phyloP scores from a whole-genome alignment of 106 monocot genomes.

The Gastrodia elata region DNA sequence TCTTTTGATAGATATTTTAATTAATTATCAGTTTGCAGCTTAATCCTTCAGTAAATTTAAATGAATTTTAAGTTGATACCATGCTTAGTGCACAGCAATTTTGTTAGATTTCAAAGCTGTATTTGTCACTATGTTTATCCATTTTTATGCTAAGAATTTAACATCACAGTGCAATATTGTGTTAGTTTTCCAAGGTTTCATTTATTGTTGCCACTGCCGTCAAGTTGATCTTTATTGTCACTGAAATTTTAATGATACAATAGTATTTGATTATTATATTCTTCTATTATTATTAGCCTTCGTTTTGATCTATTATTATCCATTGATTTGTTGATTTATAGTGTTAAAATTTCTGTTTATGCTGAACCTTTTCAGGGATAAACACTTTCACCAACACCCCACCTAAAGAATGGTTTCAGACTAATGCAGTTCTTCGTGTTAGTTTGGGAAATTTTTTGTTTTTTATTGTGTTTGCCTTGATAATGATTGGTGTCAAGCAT shows the following conservation, averaged over 20 bases:
- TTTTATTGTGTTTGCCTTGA: slow-evolving; percentile 59
- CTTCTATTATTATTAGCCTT: neutral
- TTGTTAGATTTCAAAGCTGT: neutral
- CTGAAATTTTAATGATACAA: neutral
- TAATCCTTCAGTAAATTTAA: neutral
- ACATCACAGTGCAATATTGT: neutral
- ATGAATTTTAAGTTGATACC: neutral
- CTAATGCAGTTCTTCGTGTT: slow-evolving; percentile 74
- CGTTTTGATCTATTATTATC: neutral
- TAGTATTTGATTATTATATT: neutral
- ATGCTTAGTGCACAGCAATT: neutral
- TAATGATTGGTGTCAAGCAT: slow-evolving; percentile 94
- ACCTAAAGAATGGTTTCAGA: slow-evolving; percentile 92
- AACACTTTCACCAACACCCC: slow-evolving; percentile 63
- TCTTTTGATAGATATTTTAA: neutral
- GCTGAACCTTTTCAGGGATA: slow-evolving; percentile 55
- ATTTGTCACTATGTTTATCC: neutral
- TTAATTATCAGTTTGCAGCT: neutral
- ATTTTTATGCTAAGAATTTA: neutral
- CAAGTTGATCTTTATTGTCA: neutral
- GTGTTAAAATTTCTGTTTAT: neutral
- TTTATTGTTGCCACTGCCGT: neutral
- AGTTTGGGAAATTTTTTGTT: slow-evolving; percentile 96
- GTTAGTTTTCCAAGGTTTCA: neutral
- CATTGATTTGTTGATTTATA: neutral